Evolutionary conservation across 345 rosid species (phyloP).

Genomic region (Linum usitatissimum): DNA sequence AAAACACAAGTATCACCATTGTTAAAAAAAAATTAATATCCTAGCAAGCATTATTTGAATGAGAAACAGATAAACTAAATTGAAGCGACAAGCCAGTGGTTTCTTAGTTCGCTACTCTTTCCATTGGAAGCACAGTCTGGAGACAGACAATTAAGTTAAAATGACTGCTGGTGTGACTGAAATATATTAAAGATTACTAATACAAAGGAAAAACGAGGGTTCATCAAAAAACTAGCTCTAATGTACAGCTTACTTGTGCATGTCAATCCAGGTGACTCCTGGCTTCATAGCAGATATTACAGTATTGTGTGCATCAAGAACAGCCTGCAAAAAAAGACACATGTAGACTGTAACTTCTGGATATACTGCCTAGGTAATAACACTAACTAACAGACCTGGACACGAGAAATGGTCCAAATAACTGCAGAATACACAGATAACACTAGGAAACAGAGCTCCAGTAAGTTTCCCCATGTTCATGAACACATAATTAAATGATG

Average conservation of each 20-base stretch:
- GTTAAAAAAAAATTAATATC: too few relatives aligned
- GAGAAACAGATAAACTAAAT: too few relatives aligned
- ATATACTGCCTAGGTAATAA: neutral
- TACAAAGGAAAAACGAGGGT: neutral
- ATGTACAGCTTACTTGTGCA: slow-evolving; percentile 65
- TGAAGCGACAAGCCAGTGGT: too few relatives aligned
- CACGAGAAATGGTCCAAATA: neutral
- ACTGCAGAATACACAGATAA: neutral
- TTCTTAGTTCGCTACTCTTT: too few relatives aligned
- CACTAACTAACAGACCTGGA: neutral
- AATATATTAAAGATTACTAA: neutral
- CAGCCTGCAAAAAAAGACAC: slow-evolving; percentile 43
- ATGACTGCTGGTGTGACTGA: too few relatives aligned
- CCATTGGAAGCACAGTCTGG: too few relatives aligned
- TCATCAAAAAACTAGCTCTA: neutral
- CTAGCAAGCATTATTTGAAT: too few relatives aligned
- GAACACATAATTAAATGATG: neutral
- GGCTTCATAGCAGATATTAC: slow-evolving; percentile 79
- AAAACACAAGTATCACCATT: neutral
- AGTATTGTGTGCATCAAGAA: slow-evolving; percentile 73
- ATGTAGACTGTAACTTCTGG: slow-evolving; percentile 6
- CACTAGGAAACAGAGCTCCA: neutral
- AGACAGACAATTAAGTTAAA: too few relatives aligned
- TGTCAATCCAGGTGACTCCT: slow-evolving; percentile 79
- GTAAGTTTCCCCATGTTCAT: neutral